phyloP scores from a whole-genome alignment of 23 red algal species.

The Gracilariopsis chorda region DNA sequence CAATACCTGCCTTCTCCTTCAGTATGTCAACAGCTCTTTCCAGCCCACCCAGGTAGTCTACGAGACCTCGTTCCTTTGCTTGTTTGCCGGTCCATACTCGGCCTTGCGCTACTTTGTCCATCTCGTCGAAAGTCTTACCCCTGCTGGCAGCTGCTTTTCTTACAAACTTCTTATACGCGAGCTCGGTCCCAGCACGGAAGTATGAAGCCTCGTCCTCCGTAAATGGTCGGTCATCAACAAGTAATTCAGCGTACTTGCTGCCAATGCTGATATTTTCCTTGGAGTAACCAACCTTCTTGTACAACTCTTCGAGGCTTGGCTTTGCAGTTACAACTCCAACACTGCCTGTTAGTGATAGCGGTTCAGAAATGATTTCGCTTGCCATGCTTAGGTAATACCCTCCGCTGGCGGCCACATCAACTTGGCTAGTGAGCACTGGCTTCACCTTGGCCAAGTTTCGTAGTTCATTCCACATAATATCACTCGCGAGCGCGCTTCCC shows the following conservation, averaged over 20 bases:
- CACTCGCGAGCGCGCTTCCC: constrained; percentile 83
- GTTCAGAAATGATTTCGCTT: constrained; percentile 88
- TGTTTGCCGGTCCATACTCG: constrained; percentile 92
- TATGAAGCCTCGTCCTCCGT: constrained; percentile 85
- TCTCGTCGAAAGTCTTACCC: constrained; percentile 63
- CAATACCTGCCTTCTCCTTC: constrained; percentile 50
- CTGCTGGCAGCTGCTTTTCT: constrained; percentile 82
- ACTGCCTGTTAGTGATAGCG: constrained; percentile 84
- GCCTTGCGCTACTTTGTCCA: constrained; percentile 85
- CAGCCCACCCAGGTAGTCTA: constrained; percentile 83
- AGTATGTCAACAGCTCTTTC: constrained; percentile 73
- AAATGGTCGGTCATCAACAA: constrained; percentile 88
- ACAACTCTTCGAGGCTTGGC: constrained; percentile 78
- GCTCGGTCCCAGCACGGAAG: constrained; percentile 51
- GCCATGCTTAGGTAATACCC: constrained; percentile 98
- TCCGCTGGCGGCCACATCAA: constrained; percentile 89
- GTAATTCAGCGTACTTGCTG: constrained; percentile 81
- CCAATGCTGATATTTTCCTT: constrained; percentile 85
- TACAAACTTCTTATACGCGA: constrained; percentile 86
- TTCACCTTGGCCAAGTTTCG: constrained; percentile 64
- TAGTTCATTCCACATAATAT: constrained; percentile 89
- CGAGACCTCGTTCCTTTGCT: constrained; percentile 71
- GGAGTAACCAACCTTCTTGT: constrained; percentile 78
- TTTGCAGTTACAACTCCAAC: constrained; percentile 97
- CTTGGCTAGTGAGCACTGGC: constrained; percentile 84